Conservation (phyloP, 495 filamentous ascomycete genomes). For the Hyaloscypha finlandica region DNA sequence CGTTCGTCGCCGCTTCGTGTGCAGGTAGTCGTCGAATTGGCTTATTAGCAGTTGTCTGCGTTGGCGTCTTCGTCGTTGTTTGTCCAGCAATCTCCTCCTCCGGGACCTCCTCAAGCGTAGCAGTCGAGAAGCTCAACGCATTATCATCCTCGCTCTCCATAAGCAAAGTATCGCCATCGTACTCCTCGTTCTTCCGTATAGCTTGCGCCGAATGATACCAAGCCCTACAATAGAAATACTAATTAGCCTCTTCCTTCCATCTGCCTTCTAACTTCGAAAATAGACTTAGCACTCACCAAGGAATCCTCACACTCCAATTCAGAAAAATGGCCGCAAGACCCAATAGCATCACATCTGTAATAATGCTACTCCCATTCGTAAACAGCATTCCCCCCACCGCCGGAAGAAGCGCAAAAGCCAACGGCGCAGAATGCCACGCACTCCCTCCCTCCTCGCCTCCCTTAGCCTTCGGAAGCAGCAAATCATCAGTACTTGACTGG, state of each 20-base stretch:
- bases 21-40: slow-evolving; percentile 24
- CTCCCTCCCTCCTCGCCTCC: slow-evolving; percentile 41
- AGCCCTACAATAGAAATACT: slow-evolving; percentile 59
- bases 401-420: slow-evolving; percentile 81
- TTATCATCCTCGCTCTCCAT: slow-evolving; percentile 47
- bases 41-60: slow-evolving; percentile 4
- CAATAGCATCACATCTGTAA: slow-evolving; percentile 83
- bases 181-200: slow-evolving; percentile 51
- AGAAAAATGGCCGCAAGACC: slow-evolving; percentile 80
- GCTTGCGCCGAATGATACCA: slow-evolving; percentile 87
- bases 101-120: slow-evolving; percentile 42
- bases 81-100: slow-evolving; percentile 36
- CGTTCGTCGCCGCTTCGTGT: slow-evolving; percentile 49
- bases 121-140: slow-evolving; percentile 27
- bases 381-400: slow-evolving; percentile 84
- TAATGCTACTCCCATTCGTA: slow-evolving; percentile 74
- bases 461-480: slow-evolving; percentile 64
- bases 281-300: slow-evolving; percentile 62
- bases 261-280: no score
- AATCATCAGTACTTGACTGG: slow-evolving; percentile 69
- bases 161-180: slow-evolving; percentile 46
- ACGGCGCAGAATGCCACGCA: slow-evolving; percentile 73
- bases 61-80: not conserved
- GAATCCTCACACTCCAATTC: slow-evolving; percentile 89
- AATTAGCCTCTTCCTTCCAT: not conserved